Evolutionary conservation across 495 filamentous ascomycete species (phyloP).

Genomic region (Penicillium desertorum): DNA sequence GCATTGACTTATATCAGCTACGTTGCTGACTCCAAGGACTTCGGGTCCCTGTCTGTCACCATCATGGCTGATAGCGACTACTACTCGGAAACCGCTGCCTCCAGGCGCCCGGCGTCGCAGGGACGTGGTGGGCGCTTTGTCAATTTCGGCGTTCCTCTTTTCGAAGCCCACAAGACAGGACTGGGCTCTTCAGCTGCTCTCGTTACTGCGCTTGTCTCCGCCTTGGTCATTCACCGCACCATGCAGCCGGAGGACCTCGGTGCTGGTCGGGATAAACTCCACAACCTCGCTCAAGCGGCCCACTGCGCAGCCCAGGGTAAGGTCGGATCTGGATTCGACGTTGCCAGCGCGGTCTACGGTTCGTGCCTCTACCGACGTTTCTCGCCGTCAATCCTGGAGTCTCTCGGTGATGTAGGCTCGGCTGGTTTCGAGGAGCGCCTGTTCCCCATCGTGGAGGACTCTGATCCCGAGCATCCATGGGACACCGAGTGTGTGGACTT

Average conservation of each 20-base stretch:
- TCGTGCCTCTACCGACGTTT: conserved; percentile 89
- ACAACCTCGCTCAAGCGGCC: conserved; percentile 89
- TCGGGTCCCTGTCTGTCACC: conserved; percentile 70
- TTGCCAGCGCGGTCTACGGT: conserved; percentile 90
- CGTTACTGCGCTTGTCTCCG: conserved; percentile 84
- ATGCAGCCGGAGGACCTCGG: conserved; percentile 61
- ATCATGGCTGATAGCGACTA: conserved; percentile 96
- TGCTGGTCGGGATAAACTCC: conserved; percentile 57
- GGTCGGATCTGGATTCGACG: conserved; percentile 92
- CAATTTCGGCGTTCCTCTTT: conserved; percentile 72
- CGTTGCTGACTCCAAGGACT: conserved; percentile 50
- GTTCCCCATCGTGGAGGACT: conserved; percentile 62
- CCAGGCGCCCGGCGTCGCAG: conserved; percentile 29
- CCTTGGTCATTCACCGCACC: conserved; percentile 74
- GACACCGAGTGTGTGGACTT: conserved; percentile 70
- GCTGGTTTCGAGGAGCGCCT: conserved; percentile 66
- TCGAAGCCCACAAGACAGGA: conserved; percentile 88
- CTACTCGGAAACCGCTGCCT: conserved; percentile 71
- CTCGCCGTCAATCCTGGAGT: conserved; percentile 70
- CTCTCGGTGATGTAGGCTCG: conserved; percentile 61
- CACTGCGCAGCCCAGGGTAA: conserved; percentile 98
- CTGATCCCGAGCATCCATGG: conserved; percentile 57
- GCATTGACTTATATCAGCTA: conserved; percentile 77
- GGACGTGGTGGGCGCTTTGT: conserved; percentile 57
- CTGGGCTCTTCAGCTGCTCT: conserved; percentile 93